These are phyloP conservation scores for Aureobasidium musti DNA, from an alignment of 2,329 filamentous ascomycete genomes.

Conservation along the genomic window DNA sequence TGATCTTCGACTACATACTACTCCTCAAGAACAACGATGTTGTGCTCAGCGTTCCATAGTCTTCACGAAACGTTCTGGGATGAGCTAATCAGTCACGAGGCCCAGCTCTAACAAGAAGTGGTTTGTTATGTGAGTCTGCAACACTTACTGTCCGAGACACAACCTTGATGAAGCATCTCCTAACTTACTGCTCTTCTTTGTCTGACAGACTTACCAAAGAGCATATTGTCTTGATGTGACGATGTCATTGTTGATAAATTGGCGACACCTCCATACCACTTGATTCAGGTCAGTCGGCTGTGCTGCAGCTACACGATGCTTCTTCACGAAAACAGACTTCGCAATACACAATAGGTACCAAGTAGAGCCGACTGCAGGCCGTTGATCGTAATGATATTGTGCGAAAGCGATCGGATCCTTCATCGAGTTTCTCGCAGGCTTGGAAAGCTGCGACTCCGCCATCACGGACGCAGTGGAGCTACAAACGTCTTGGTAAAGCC, in stretches of 20 bases:
- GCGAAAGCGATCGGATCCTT: constrained; percentile 14
- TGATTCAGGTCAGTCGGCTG: not conserved
- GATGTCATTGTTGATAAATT: not conserved
- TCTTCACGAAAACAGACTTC: not conserved
- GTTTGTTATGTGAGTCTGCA: not conserved
- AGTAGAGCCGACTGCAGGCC: constrained; percentile 26
- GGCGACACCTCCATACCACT: not conserved
- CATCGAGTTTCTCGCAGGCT: not conserved
- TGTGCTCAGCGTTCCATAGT: not conserved
- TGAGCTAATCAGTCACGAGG: not conserved
- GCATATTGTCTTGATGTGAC: no score
- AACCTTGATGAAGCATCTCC: not conserved
- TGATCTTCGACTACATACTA: not conserved
- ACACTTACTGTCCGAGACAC: not conserved
- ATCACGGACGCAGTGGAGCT: constrained; percentile 11
- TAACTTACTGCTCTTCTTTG: not conserved
- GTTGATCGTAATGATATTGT: constrained; percentile 22
- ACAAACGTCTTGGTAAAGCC: constrained; percentile 9
- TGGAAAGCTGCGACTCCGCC: constrained; percentile 12
- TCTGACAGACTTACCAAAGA: no score
- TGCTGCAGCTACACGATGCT: not conserved
- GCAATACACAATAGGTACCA: not conserved
- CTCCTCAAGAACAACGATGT: not conserved
- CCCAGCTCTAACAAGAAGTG: not conserved
- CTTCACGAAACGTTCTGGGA: not conserved